phyloP scores from a whole-genome alignment of 2,329 filamentous ascomycete species.

The Chrysoporthe austroafricana region DNA sequence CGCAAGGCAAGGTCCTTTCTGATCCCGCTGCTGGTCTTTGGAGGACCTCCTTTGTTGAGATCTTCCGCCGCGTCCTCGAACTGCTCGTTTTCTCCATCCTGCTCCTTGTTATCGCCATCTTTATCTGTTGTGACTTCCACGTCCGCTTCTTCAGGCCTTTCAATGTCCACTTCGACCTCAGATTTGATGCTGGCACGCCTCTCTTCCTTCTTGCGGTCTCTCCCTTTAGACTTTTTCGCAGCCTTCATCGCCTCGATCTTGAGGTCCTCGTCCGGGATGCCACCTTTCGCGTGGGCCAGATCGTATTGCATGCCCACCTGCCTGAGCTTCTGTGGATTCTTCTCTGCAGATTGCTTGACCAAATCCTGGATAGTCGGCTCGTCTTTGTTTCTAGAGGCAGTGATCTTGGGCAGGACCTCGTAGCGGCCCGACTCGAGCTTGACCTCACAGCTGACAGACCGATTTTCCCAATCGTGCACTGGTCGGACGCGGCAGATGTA shows the following conservation, averaged over 20 bases:
- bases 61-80: conserved; percentile 28
- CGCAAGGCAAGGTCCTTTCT: conserved; percentile 28
- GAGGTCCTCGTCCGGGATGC: conserved; percentile 54
- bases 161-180: conserved; percentile 36
- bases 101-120: conserved; percentile 34
- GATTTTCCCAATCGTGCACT: conserved; percentile 50
- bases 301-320: conserved; percentile 64
- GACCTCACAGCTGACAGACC: conserved; percentile 74
- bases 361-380: conserved; percentile 60
- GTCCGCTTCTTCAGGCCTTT: conserved; percentile 30
- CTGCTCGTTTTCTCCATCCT: conserved; percentile 26
- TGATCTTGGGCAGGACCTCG: conserved; percentile 70
- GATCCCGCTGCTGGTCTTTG: conserved; percentile 33
- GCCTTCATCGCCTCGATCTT: conserved; percentile 36
- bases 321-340: conserved; percentile 66
- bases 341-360: conserved; percentile 51
- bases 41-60: conserved; percentile 27
- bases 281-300: conserved; percentile 62
- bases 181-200: conserved; percentile 27
- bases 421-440: conserved; percentile 70
- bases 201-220: conserved; percentile 34
- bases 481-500: conserved; percentile 41
- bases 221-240: conserved; percentile 36
- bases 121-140: conserved; percentile 19
- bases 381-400: conserved; percentile 51